phyloP scores from a whole-genome alignment of 192 early-diverging fungal genomes.

The Rhizoclosmatium globosum region DNA sequence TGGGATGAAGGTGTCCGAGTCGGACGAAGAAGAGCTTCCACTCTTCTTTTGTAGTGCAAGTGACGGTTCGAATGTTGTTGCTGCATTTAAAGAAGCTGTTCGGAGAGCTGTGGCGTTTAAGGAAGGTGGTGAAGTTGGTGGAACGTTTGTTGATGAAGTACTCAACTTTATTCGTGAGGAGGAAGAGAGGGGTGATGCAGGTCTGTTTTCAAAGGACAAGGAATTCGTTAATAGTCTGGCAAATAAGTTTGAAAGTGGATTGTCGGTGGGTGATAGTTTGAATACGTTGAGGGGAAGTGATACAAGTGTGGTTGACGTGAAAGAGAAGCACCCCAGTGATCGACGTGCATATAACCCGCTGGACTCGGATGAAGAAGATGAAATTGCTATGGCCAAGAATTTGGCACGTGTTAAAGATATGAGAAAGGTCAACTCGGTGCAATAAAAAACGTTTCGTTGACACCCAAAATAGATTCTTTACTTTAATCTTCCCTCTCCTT shows the following conservation, averaged over 20 bases:
- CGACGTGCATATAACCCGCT: neutral
- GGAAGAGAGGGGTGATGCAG: slow-evolving; percentile 34
- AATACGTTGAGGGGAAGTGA: slow-evolving; percentile 6
- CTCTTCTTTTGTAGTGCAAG: slow-evolving; percentile 58
- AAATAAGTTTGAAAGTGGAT: neutral
- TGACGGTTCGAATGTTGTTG: slow-evolving; percentile 67
- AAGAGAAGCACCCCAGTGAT: neutral
- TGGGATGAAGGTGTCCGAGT: slow-evolving; percentile 7
- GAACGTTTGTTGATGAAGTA: slow-evolving; percentile 60
- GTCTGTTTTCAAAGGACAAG: slow-evolving; percentile 35
- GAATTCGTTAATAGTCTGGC: neutral
- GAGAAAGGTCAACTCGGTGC: slow-evolving; percentile 14
- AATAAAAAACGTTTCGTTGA: neutral
- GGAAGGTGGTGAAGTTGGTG: slow-evolving; percentile 41
- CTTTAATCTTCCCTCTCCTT: neutral
- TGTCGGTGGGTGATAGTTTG: neutral
- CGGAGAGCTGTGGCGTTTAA: slow-evolving; percentile 54
- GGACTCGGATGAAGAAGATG: slow-evolving; percentile 31
- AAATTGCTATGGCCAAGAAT: neutral
- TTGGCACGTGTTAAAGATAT: slow-evolving; percentile 24
- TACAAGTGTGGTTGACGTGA: neutral
- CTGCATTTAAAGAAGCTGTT: slow-evolving; percentile 62
- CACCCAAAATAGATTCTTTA: neutral
- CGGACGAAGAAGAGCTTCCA: slow-evolving; percentile 29
- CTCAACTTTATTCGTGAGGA: slow-evolving; percentile 60